Evolutionary conservation across 208 protist species (phyloP).

Genomic region (Crithidia fasciculata): DNA sequence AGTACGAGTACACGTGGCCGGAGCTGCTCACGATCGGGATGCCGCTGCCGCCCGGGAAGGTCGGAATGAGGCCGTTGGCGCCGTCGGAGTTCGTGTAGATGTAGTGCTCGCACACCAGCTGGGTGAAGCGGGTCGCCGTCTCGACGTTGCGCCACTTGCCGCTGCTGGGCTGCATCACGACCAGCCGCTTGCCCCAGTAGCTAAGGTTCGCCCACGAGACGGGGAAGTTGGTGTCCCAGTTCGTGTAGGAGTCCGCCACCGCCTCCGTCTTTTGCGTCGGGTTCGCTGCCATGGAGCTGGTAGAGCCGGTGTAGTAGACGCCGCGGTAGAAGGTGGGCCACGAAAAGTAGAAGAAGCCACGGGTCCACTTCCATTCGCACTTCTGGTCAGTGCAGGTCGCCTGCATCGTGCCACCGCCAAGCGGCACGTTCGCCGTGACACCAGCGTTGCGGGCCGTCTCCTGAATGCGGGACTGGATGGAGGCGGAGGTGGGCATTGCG

Average conservation of each 20-base stretch:
- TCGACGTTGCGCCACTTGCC: slow-evolving; percentile 15
- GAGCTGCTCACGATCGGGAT: slow-evolving; percentile 25
- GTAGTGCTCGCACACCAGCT: slow-evolving; percentile 65
- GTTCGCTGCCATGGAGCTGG: slow-evolving; percentile 3
- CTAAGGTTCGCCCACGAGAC: slow-evolving; percentile 25
- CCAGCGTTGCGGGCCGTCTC: slow-evolving; percentile 17
- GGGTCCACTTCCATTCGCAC: slow-evolving; percentile 56
- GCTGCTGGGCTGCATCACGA: slow-evolving; percentile 34
- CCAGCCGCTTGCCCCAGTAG: slow-evolving; percentile 26
- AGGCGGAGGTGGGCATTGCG: slow-evolving; percentile 58
- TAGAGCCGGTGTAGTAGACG: slow-evolving; percentile 39
- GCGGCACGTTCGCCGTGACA: slow-evolving; percentile 29
- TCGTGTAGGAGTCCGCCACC: slow-evolving; percentile 32
- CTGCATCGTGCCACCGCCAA: slow-evolving; percentile 47
- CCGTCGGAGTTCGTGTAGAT: slow-evolving; percentile 48
- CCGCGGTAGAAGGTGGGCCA: slow-evolving; percentile 49
- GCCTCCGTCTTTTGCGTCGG: slow-evolving; percentile 3
- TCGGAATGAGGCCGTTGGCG: slow-evolving; percentile 38
- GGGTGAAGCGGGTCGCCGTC: slow-evolving; percentile 31
- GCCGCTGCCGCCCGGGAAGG: slow-evolving; percentile 47
- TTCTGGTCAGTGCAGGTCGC: slow-evolving; percentile 31
- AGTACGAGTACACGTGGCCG: slow-evolving; percentile 35
- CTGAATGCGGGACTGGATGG: slow-evolving; percentile 29
- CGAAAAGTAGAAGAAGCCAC: slow-evolving; percentile 50
- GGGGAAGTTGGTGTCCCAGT: slow-evolving; percentile 41